A percentile compares a stretch with the other conserved stretches of the same genome.
These are phyloP conservation scores for Solanum rostratum DNA, from an alignment of 257 asterid genomes.

Conservation along the genomic window DNA sequence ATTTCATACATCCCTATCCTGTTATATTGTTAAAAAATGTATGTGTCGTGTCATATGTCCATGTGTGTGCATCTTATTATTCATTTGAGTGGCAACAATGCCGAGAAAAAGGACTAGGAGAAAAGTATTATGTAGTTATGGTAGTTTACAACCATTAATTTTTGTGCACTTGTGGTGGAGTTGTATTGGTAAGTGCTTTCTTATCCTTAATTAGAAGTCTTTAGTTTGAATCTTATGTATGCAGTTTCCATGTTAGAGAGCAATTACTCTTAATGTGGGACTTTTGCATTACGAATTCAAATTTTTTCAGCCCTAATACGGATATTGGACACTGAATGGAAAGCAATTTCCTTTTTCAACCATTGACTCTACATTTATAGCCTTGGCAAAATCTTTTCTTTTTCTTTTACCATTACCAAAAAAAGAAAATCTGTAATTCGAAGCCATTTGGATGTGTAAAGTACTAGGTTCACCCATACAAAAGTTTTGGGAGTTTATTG, in stretches of 20 bases:
- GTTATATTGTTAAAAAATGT: not conserved
- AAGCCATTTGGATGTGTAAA: not conserved
- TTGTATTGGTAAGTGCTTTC: not conserved
- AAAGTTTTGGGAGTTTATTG: not conserved
- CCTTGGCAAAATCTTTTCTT: not conserved
- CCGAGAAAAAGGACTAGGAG: not conserved
- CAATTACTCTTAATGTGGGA: not conserved
- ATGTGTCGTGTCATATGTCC: not conserved
- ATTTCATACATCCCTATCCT: not conserved
- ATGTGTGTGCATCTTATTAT: not conserved
- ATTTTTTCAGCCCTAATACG: not conserved
- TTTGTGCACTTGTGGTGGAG: not conserved
- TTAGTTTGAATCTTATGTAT: not conserved
- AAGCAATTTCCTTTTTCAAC: not conserved
- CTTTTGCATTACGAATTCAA: not conserved
- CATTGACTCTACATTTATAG: not conserved
- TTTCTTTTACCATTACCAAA: not conserved
- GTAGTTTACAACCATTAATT: not conserved
- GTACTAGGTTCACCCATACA: not conserved
- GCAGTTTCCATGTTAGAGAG: not conserved
- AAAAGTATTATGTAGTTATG: not conserved
- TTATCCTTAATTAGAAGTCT: not conserved
- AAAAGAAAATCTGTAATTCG: not conserved
- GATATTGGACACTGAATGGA: not conserved
- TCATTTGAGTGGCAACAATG: not conserved